Evolutionary conservation across 176 grass and related monocot species (phyloP).

Genomic region (Carex parvula): DNA sequence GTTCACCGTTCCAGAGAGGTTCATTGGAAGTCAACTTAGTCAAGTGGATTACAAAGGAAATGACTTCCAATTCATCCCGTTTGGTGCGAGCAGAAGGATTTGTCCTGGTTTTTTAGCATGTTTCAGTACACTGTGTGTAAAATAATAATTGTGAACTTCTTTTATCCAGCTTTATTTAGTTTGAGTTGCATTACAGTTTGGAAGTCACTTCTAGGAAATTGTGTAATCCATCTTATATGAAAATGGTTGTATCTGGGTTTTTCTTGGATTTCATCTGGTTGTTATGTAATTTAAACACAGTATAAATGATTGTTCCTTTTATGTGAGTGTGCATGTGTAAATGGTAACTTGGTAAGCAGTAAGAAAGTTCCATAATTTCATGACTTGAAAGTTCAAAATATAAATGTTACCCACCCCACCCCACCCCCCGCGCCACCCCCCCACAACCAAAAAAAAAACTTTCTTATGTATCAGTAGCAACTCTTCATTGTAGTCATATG

Average conservation of each 20-base stretch:
- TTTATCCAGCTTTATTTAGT: too few relatives aligned
- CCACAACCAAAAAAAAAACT: too few relatives aligned
- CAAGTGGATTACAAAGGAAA: conserved; percentile 40
- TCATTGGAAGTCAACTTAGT: conserved; percentile 4
- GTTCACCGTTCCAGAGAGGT: conserved; percentile 42
- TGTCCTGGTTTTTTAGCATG: conserved; percentile 27
- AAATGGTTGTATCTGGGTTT: background rate
- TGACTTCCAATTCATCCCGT: conserved; percentile 49
- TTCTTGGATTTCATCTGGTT: background rate
- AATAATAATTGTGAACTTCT: too few relatives aligned
- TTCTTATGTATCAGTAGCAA: too few relatives aligned
- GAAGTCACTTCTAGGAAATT: too few relatives aligned
- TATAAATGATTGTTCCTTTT: too few relatives aligned
- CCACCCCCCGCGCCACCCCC: too few relatives aligned
- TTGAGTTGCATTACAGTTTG: too few relatives aligned
- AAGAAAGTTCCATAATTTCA: background rate
- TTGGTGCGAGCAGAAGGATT: conserved; percentile 39
- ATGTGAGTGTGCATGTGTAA: too few relatives aligned
- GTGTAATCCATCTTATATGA: background rate
- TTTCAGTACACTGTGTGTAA: background rate
- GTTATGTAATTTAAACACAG: background rate
- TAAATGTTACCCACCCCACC: too few relatives aligned
- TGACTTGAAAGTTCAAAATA: background rate
- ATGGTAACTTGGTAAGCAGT: too few relatives aligned
- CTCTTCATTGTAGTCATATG: too few relatives aligned